Conservation (phyloP, 2,329 filamentous ascomycete genomes). For the Alternaria tenuissima region DNA sequence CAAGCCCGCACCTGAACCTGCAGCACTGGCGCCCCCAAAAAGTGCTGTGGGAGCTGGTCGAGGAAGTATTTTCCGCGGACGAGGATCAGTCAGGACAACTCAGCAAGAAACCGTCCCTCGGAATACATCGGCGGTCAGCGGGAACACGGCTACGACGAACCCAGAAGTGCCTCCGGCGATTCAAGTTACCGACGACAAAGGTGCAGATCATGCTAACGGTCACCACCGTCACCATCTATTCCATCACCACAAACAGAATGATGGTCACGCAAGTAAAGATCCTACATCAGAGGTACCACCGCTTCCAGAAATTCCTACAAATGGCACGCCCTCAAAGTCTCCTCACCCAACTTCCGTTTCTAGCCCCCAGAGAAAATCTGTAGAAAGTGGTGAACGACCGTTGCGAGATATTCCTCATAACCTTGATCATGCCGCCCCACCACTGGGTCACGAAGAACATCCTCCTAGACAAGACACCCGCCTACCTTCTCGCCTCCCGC, state of each 20-base stretch:
- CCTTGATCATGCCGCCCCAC: constrained; percentile 47
- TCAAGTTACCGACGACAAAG: constrained; percentile 74
- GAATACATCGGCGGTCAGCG: constrained; percentile 38
- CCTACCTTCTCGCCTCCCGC: constrained; percentile 52
- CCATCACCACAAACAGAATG: constrained; percentile 45
- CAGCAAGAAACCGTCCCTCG: constrained; percentile 27
- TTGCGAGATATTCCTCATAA: constrained; percentile 55
- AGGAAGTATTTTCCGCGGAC: constrained; percentile 78
- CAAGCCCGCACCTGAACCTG: constrained; percentile 53
- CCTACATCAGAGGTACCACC: constrained; percentile 32
- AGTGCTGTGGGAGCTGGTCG: constrained; percentile 72
- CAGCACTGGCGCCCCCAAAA: constrained; percentile 65
- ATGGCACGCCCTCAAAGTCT: constrained; percentile 30
- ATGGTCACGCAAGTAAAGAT: constrained; percentile 39
- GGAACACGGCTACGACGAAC: constrained; percentile 36
- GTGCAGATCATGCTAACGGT: constrained; percentile 44
- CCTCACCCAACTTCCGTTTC: constrained; percentile 31
- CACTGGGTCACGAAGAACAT: constrained; percentile 51
- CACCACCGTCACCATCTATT: constrained; percentile 48
- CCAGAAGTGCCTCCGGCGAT: constrained; percentile 69
- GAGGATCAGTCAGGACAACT: constrained; percentile 40
- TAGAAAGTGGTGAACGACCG: constrained; percentile 46
- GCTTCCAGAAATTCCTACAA: constrained; percentile 29
- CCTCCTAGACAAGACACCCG: constrained; percentile 55
- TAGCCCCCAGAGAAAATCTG: constrained; percentile 35